These are phyloP conservation scores for Trichopus zeylanicus DNA, from an alignment of 116 monocot species.

Conservation along the genomic window DNA sequence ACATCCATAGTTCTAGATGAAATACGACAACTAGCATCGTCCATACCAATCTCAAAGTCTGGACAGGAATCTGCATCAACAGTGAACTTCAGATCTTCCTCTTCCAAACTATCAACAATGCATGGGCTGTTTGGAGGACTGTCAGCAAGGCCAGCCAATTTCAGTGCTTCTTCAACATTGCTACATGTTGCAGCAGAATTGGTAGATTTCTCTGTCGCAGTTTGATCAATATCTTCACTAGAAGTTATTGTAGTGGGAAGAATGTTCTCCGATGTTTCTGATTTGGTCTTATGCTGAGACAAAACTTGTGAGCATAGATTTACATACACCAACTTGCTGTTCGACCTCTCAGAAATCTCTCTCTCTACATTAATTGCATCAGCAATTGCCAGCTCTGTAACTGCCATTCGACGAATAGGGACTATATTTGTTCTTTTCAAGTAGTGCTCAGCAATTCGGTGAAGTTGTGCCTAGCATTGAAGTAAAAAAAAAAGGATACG, in stretches of 20 bases:
- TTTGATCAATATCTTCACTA: slow-evolving; percentile 6
- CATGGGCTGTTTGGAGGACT: slow-evolving; percentile 76
- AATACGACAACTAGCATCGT: slow-evolving; percentile 8
- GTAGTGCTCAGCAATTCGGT: slow-evolving; percentile 76
- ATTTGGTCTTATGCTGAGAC: slow-evolving; percentile 27
- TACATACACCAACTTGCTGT: slow-evolving; percentile 79
- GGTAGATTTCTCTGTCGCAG: slow-evolving; percentile 8
- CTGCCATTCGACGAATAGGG: slow-evolving; percentile 43
- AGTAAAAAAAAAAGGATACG: slow-evolving; percentile 4
- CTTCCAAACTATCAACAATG: not conserved
- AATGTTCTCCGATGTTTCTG: slow-evolving; percentile 12
- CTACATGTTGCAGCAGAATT: slow-evolving; percentile 8
- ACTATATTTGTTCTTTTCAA: slow-evolving; percentile 46
- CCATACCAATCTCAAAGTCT: slow-evolving; percentile 24
- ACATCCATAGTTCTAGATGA: slow-evolving; percentile 1
- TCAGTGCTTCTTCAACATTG: slow-evolving; percentile 61
- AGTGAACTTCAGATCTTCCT: slow-evolving; percentile 13
- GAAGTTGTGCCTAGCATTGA: slow-evolving; percentile 78
- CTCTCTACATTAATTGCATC: slow-evolving; percentile 94
- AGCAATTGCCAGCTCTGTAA: slow-evolving; percentile 81
- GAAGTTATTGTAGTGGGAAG: slow-evolving; percentile 1
- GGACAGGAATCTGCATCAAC: slow-evolving; percentile 10
- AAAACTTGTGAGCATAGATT: slow-evolving; percentile 70
- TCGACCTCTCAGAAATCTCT: slow-evolving; percentile 72
- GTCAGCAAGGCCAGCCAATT: slow-evolving; percentile 81